Evolutionary conservation across 2,329 filamentous ascomycete genomes (phyloP), one percentile per base, ranked within the genome.

Genomic region (Pseudogymnoascus sp.): DNA sequence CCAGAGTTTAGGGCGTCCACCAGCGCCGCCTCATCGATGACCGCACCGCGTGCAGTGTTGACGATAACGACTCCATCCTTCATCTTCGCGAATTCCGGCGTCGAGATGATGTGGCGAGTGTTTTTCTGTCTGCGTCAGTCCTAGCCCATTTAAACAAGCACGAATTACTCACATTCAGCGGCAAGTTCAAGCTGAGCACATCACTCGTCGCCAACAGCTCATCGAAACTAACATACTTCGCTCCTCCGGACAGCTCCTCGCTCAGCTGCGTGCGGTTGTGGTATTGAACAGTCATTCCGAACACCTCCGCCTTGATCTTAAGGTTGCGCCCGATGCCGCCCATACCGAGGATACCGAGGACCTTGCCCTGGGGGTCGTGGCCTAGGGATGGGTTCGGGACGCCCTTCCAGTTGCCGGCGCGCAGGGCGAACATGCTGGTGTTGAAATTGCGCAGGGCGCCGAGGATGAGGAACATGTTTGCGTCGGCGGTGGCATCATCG

Each of bases 331-430:
- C 91, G 65, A 96, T 95, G 2, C 91, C 90, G 19, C 91, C 91
- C 90, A 95, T 93, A 6, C 91, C 91, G 42, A 96, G 74, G 65
- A 96, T 91, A 0, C 91, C 91, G 4, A 96, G 80, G 1, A 86
- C 78, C 74, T 93, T 95, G 37, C 88, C 89, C 73, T 89, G 81
- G 1, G 90, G 90, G 71, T 95, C 90, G 71, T 90, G 88, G 11
- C 90, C 91, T 5, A 86, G 76, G 0, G 86, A 80, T 0, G 82
- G 80, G 6, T 78, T 74, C 2, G 80, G 78, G 6, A 75, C 72
- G 0, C 88, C 89, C 61, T 84, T 81, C 88, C 89, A 96, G 64
- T 84, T 77, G 0, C 87, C 86, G 21, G 81, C 77, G 37, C 91
- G 84, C 8, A 93, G 79, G 11, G 82, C 79, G 3, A 80, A 71